Conservation (phyloP, 371 early-diverging fungal genomes). For the Mucor lusitanicus region DNA sequence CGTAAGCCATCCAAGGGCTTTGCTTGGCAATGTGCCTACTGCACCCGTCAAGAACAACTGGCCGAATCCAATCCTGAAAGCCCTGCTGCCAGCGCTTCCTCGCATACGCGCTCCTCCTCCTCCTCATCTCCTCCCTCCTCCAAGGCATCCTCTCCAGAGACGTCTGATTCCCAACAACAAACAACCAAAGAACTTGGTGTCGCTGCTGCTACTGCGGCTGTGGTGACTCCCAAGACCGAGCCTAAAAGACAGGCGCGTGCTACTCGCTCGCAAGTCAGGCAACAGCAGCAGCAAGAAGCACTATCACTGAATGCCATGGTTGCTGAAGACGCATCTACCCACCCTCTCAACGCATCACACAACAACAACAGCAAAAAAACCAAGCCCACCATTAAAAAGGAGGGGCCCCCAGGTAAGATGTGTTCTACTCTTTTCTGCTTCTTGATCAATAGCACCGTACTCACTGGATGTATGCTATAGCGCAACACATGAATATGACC, state of each 20-base stretch:
- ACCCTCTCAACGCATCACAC: neutral
- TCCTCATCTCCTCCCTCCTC: no score
- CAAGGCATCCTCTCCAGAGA: constrained; percentile 1
- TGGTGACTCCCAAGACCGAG: neutral
- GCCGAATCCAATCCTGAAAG: constrained; percentile 10
- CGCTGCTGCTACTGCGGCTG: neutral
- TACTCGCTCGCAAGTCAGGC: neutral
- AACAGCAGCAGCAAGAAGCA: neutral
- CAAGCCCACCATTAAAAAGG: neutral
- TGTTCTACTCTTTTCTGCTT: neutral
- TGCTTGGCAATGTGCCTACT: constrained; percentile 80
- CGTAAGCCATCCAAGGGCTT: constrained; percentile 81
- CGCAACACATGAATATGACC: constrained; percentile 40
- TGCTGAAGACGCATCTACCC: neutral
- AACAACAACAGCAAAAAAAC: neutral
- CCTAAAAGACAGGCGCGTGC: constrained; percentile 8
- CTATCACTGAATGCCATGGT: neutral
- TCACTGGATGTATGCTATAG: neutral
- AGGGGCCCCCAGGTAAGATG: neutral
- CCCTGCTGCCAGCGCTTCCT: neutral
- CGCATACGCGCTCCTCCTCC: neutral
- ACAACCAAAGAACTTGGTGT: neutral
- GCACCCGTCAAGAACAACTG: constrained; percentile 42
- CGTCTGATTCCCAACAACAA: neutral
- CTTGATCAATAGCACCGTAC: neutral